These are phyloP conservation scores for Rhododendron molle DNA, from an alignment of 148 eudicot genomes.

Conservation along the genomic window DNA sequence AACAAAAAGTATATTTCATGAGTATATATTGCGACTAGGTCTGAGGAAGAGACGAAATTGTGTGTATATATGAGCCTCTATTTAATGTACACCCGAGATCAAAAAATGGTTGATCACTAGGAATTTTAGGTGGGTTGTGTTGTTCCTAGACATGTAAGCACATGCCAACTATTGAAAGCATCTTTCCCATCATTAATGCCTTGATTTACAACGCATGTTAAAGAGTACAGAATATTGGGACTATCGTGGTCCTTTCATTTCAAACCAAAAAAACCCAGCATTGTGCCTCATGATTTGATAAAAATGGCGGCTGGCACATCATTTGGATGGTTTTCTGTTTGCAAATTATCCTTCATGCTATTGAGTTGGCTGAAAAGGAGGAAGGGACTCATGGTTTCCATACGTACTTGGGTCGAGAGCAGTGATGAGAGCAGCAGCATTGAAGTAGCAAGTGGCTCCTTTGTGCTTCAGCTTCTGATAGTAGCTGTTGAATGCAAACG, in stretches of 20 bases:
- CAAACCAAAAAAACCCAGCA: neutral
- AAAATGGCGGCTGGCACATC: neutral
- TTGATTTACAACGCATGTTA: neutral
- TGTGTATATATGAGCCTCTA: neutral
- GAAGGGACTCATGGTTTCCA: neutral
- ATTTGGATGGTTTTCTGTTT: neutral
- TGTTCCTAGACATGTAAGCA: too few relatives aligned
- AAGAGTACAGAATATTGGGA: neutral
- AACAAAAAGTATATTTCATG: neutral
- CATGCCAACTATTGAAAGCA: too few relatives aligned
- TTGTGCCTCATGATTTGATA: too few relatives aligned
- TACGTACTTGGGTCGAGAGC: slow-evolving; percentile 65
- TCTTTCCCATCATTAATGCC: neutral
- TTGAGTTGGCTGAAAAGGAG: neutral
- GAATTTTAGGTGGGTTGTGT: too few relatives aligned
- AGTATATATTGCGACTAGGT: too few relatives aligned
- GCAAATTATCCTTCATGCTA: neutral
- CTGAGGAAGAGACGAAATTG: neutral
- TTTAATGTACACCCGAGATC: neutral
- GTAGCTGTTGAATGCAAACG: slow-evolving; percentile 81
- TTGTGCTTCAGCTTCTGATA: slow-evolving; percentile 63
- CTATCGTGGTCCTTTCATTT: neutral
- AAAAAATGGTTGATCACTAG: too few relatives aligned
- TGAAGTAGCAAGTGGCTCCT: slow-evolving; percentile 73
- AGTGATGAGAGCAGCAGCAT: slow-evolving; percentile 56